A percentile compares a stretch with the other conserved stretches of the same genome.
Conservation (phyloP, 2,329 filamentous ascomycete genomes). For the Colletotrichum coccodes region DNA sequence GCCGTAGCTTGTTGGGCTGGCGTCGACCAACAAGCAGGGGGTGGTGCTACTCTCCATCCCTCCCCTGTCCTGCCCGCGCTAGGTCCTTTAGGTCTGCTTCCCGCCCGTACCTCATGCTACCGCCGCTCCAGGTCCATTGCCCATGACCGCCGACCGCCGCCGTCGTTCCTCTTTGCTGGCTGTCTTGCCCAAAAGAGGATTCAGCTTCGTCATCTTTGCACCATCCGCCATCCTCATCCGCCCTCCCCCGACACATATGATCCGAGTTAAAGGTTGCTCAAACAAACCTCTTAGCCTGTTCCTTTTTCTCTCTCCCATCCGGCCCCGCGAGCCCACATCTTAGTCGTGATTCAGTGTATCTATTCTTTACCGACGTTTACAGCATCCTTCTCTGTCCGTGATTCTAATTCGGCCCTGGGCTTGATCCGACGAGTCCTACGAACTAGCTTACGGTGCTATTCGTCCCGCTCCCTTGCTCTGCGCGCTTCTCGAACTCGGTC, state of each 20-base stretch:
- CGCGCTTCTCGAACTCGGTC: background rate
- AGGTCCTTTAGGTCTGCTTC: conserved; percentile 1
- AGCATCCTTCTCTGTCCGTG: background rate
- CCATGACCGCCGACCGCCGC: conserved; percentile 10
- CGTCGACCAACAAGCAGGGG: conserved; percentile 27
- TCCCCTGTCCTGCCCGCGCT: conserved; percentile 11
- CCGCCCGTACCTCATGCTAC: background rate
- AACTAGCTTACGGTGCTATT: background rate
- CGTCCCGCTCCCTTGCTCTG: conserved; percentile 15
- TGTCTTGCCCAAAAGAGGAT: conserved; percentile 1
- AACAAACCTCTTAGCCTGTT: background rate
- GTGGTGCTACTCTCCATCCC: background rate
- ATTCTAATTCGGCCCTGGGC: background rate
- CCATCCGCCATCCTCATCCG: background rate
- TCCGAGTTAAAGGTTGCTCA: conserved; percentile 3
- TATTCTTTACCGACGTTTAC: background rate
- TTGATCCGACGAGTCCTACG: background rate
- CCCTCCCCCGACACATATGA: background rate
- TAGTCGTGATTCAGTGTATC: conserved; percentile 9
- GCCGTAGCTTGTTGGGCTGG: conserved; percentile 28
- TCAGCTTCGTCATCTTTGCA: conserved; percentile 31
- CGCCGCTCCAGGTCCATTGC: background rate
- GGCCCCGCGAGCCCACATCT: background rate
- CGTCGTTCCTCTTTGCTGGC: conserved; percentile 3
- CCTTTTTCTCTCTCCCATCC: background rate